Base-by-base conservation (phyloP, 1,139 yeast genomes). In the Yarrowia galli region DNA sequence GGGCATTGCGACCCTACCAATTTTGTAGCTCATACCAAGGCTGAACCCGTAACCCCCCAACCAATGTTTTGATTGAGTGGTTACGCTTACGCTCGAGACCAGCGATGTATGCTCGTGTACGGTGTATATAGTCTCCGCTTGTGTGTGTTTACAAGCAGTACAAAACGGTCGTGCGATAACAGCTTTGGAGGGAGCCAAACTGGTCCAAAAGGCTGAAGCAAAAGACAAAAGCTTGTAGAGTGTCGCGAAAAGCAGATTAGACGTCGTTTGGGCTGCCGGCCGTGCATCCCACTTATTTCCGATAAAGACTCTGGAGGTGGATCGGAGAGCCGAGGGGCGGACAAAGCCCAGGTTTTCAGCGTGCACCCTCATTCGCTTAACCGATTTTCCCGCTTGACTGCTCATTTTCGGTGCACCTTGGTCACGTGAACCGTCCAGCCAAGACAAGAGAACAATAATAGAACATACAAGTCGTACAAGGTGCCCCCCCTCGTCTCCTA, bases 131-230 rank as follows among this genome's bases (percentile, higher is more conserved):
- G 32, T 28, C 10, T 28, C 32, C 32, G 32, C 9, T 6, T 28
- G 32, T 36, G 45, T 54, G 60, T 54, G 61, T 54, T 40, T 38
- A 54, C 61, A 53, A 28, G 32, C 32, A 28, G 32, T 28, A 8
- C 32, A 28, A n/a, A 53, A 53, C 60, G 60, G 48, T 54, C 61
- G 61, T 40, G 48, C 61, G 61, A 54, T 54, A 54, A 54, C 61
- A 38, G 32, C 23, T 40, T 28, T 28, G 32, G 32, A 28, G 32
- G 32, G 32, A 28, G 32, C 32, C 9, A 28, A 28, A 28, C 32
- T 28, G 32, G 28, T 8, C 7, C 48, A 38, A 40, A 54, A 40
- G 61, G 48, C 48, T 54, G 61, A 54, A 54, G 35, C 51, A 23
- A 54, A 51, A 38, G 25, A 15, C 46, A 54, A 54, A 54, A 23